A percentile compares a stretch with the other conserved stretches of the same genome.
Conservation (phyloP, 75 land plant genomes). For the Picea sitchensis region DNA sequence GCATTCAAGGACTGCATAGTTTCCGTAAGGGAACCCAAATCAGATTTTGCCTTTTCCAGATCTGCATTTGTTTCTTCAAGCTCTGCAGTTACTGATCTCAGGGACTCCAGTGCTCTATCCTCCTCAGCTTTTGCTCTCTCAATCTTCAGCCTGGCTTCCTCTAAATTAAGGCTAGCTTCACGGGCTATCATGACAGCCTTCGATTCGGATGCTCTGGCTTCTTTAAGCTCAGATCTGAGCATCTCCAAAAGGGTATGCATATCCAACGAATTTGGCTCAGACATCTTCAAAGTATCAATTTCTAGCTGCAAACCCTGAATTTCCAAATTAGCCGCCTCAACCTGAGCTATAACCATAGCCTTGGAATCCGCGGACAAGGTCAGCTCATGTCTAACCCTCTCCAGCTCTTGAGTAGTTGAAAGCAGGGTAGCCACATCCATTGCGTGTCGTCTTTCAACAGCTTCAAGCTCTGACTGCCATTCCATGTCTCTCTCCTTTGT, state of each 20-base stretch:
- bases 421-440: conserved; percentile 38
- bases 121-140: conserved; percentile 29
- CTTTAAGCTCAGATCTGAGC: conserved; percentile 32
- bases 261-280: conserved; percentile 11
- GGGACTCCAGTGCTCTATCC: conserved; percentile 27
- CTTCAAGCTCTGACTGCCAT: conserved; percentile 63
- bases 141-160: conserved; percentile 21
- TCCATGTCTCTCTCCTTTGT: conserved; percentile 51
- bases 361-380: conserved; percentile 29
- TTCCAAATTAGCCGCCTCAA: conserved; percentile 36
- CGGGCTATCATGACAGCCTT: conserved; percentile 17
- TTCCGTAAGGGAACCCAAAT: not conserved
- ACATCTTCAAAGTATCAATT: conserved; percentile 14
- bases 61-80: conserved; percentile 33
- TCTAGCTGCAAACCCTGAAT: conserved; percentile 30
- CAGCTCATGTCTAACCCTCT: conserved; percentile 49
- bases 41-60: not conserved
- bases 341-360: conserved; percentile 23
- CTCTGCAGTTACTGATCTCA: conserved; percentile 19
- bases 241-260: conserved; percentile 33
- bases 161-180: conserved; percentile 30
- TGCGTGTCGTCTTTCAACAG: conserved; percentile 50
- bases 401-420: conserved; percentile 49
- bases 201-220: conserved; percentile 36
- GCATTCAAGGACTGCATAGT: conserved; percentile 2